These are phyloP conservation scores for Penicillium waksmanii DNA, from an alignment of 495 filamentous ascomycete genomes.

Conservation along the genomic window DNA sequence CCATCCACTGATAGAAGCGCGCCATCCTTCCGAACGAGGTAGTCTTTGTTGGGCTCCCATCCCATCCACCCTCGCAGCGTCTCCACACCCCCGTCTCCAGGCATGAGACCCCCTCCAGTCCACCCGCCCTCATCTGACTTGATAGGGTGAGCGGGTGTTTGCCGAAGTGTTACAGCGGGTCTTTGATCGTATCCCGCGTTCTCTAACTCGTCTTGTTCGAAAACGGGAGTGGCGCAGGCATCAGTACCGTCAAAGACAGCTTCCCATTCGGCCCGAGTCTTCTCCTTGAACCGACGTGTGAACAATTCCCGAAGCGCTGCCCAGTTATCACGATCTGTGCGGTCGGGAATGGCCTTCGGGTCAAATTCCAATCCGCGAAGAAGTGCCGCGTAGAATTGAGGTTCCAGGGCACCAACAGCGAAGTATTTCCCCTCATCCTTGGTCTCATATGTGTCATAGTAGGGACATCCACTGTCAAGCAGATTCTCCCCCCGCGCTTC, in stretches of 20 bases:
- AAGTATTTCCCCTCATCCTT: constrained; percentile 77
- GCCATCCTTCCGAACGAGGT: constrained; percentile 60
- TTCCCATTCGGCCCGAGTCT: constrained; percentile 84
- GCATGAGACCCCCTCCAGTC: constrained; percentile 56
- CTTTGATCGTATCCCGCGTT: constrained; percentile 71
- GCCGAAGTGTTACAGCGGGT: constrained; percentile 69
- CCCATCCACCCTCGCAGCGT: constrained; percentile 75
- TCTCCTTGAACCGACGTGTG: constrained; percentile 66
- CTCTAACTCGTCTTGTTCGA: constrained; percentile 74
- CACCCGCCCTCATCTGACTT: constrained; percentile 66
- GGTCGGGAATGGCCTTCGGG: constrained; percentile 53
- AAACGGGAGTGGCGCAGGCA: constrained; percentile 87
- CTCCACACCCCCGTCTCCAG: constrained; percentile 73
- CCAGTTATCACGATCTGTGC: constrained; percentile 66
- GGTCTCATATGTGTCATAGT: constrained; percentile 86
- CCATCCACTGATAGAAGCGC: constrained; percentile 48
- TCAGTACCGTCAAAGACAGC: constrained; percentile 82
- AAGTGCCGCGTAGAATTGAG: constrained; percentile 75
- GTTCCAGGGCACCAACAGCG: constrained; percentile 89
- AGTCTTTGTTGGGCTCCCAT: constrained; percentile 73
- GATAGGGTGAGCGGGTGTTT: constrained; percentile 65
- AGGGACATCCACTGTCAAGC: constrained; percentile 84
- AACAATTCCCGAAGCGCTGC: constrained; percentile 62
- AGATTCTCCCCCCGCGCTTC: constrained; percentile 71
- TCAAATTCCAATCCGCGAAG: constrained; percentile 65